Conservation (phyloP, 768 basidiomycete species). For the Thelephora aurantiotincta region DNA sequence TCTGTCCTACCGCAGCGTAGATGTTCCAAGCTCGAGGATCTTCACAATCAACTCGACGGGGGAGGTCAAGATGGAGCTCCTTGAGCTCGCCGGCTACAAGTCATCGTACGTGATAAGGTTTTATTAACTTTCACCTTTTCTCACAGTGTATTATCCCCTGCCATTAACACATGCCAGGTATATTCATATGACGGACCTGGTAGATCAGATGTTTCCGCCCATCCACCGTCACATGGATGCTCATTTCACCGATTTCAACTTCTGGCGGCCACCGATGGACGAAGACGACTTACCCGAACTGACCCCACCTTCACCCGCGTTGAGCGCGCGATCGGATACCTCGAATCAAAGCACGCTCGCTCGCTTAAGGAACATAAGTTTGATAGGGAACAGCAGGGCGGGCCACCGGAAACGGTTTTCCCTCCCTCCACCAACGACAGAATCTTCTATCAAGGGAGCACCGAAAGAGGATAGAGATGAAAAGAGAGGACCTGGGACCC, state of each 20-base stretch:
- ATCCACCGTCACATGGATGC: conserved; percentile 80
- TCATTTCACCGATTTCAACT: conserved; percentile 95
- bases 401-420: conserved; percentile 13
- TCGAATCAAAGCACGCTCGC: conserved; percentile 61
- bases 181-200: conserved; percentile 98
- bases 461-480: conserved; percentile 1
- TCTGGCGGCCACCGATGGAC: conserved; percentile 74
- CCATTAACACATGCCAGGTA: conserved; percentile 37
- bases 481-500: conserved; percentile 3
- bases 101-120: conserved; percentile 53
- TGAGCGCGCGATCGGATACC: conserved; percentile 87
- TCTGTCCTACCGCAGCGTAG: conserved; percentile 91
- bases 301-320: conserved; percentile 79
- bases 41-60: conserved; percentile 94
- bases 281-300: conserved; percentile 72
- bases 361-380: conserved; percentile 64
- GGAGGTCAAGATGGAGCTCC: conserved; percentile 91
- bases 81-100: conserved; percentile 95
- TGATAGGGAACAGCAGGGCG: conserved; percentile 37
- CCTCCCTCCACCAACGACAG: conserved; percentile 19
- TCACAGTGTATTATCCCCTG: not conserved
- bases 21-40: conserved; percentile 85
- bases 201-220: conserved; percentile 98
- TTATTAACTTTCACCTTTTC: not conserved
- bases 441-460: conserved; percentile 5